phyloP scores from a whole-genome alignment of 768 basidiomycete genomes.

The Leccinum subgranulosum region DNA sequence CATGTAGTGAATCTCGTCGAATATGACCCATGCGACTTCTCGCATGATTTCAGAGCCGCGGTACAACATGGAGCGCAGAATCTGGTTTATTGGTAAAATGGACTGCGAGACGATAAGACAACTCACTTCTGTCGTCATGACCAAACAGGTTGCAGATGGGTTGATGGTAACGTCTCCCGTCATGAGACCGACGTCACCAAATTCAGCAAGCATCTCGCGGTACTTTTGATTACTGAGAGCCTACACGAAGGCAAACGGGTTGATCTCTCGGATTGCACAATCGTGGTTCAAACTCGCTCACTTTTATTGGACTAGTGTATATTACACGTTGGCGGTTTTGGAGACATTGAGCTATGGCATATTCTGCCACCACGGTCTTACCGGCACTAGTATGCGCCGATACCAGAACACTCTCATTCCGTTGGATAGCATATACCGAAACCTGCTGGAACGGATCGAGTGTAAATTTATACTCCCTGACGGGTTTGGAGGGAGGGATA shows the following conservation, averaged over 20 bases:
- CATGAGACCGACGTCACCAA: constrained; percentile 98
- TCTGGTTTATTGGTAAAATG: constrained; percentile 44
- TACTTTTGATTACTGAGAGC: constrained; percentile 99
- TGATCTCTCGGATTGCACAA: constrained; percentile 10
- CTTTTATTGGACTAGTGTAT: constrained; percentile 99
- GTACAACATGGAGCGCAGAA: constrained; percentile 97
- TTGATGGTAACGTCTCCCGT: constrained; percentile 99
- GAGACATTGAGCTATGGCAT: constrained; percentile 96
- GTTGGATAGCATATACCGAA: constrained; percentile 90
- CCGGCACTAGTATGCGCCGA: constrained; percentile 99
- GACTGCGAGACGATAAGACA: neutral
- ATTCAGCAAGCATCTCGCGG: constrained; percentile 94
- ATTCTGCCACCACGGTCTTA: constrained; percentile 99
- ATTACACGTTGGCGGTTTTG: constrained; percentile 94
- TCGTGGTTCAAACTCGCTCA: constrained; percentile 38
- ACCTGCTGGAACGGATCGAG: constrained; percentile 97
- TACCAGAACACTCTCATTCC: constrained; percentile 96
- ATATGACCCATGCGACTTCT: constrained; percentile 99
- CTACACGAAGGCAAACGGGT: constrained; percentile 42
- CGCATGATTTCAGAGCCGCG: constrained; percentile 99
- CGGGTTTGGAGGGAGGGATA: constrained; percentile 87
- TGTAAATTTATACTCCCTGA: constrained; percentile 90
- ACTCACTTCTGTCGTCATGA: constrained; percentile 98
- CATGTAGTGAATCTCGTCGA: constrained; percentile 99
- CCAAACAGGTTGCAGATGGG: constrained; percentile 92